A percentile compares a stretch with the other conserved stretches of the same genome.
Evolutionary conservation across 2,329 filamentous ascomycete species (phyloP).

Genomic region (Chrysoporthe puriensis): DNA sequence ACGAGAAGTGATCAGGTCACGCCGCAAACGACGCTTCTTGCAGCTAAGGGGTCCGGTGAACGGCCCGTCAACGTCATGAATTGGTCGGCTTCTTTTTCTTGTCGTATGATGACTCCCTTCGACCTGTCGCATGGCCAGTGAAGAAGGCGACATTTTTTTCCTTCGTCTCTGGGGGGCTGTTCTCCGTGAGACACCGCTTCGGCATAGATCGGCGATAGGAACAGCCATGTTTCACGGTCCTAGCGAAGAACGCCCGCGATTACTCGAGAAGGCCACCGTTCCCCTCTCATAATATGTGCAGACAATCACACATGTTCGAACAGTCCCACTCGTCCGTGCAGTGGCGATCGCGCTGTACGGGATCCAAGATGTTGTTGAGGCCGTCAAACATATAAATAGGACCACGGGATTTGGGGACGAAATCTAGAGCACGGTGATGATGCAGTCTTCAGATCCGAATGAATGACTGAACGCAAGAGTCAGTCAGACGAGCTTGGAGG

Average conservation of each 20-base stretch:
- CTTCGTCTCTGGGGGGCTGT: neutral
- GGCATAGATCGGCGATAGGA: neutral
- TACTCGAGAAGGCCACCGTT: slow-evolving; percentile 6
- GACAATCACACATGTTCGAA: neutral
- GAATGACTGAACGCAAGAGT: neutral
- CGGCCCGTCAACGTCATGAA: slow-evolving; percentile 63
- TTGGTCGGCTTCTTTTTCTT: slow-evolving; percentile 54
- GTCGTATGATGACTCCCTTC: neutral
- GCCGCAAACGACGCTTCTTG: slow-evolving; percentile 71
- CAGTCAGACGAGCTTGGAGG: neutral
- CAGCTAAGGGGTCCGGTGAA: slow-evolving; percentile 52
- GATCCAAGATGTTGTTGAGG: neutral
- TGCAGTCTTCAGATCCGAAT: neutral
- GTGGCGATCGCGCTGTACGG: neutral
- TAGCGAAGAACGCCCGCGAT: neutral
- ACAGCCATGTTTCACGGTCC: slow-evolving; percentile 4
- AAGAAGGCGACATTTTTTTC: neutral
- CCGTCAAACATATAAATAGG: neutral
- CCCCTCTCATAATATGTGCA: slow-evolving; percentile 4
- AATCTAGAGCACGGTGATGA: neutral
- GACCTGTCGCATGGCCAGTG: neutral
- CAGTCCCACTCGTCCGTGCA: neutral
- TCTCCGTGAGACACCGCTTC: neutral
- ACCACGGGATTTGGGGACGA: neutral
- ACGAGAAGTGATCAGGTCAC: slow-evolving; percentile 68